Conservation (phyloP, 176 grass and related monocot genomes). For the Secale cereale region DNA sequence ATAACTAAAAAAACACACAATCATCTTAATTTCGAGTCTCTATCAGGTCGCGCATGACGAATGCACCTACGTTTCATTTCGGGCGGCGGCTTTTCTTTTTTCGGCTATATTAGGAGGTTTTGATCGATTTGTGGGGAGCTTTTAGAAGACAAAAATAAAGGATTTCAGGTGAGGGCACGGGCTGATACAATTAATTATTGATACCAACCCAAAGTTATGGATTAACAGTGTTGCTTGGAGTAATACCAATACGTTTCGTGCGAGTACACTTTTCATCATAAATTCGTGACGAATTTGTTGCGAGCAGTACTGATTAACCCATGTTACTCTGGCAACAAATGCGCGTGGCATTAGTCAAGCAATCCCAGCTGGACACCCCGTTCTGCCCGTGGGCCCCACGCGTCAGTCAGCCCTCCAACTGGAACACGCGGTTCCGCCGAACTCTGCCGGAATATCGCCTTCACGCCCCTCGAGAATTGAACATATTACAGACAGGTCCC, state of each 20-base stretch:
- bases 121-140: too few relatives aligned
- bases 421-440: constrained; percentile 20
- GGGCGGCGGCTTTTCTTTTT: too few relatives aligned
- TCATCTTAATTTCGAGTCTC: not conserved
- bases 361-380: constrained; percentile 28
- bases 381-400: not conserved
- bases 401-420: constrained; percentile 21
- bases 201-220: too few relatives aligned
- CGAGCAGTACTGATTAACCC: not conserved
- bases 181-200: too few relatives aligned
- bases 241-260: not conserved
- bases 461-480: rapidly evolving
- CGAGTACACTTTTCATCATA: not conserved
- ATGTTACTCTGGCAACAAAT: not conserved
- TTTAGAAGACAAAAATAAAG: too few relatives aligned
- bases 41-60: not conserved
- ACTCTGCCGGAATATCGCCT: not conserved
- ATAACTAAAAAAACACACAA: not conserved
- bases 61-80: not conserved
- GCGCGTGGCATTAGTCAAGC: constrained; percentile 21
- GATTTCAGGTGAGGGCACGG: too few relatives aligned
- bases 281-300: not conserved
- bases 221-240: too few relatives aligned
- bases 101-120: too few relatives aligned
- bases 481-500: not conserved